phyloP scores from a whole-genome alignment of 169 alveolate species.

The Plasmodium fragile region DNA sequence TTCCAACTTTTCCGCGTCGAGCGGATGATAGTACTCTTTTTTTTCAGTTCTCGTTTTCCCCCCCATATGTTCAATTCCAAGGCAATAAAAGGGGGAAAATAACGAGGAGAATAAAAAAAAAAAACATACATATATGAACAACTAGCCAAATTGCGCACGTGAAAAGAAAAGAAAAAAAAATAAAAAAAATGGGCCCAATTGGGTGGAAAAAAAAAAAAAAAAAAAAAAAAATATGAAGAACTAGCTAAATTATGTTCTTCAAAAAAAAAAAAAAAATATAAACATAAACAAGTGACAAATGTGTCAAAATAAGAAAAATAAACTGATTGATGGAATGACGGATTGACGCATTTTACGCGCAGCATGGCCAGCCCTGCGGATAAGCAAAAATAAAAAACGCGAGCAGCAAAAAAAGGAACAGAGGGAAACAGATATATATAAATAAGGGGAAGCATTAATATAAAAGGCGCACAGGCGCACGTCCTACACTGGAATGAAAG shows the following conservation, averaged over 20 bases:
- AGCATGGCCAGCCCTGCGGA: background rate
- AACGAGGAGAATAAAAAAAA: background rate
- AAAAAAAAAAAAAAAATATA: too few relatives aligned
- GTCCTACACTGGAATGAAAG: background rate
- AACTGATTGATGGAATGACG: background rate
- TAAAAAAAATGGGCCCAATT: too few relatives aligned
- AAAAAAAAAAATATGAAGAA: background rate
- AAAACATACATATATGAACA: background rate
- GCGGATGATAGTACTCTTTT: background rate
- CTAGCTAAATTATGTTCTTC: background rate
- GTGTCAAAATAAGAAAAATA: background rate
- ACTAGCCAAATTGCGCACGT: background rate
- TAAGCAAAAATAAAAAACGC: background rate
- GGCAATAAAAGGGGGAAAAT: background rate
- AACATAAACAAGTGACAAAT: background rate
- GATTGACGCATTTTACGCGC: background rate
- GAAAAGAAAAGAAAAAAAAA: too few relatives aligned
- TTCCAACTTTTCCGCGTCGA: background rate
- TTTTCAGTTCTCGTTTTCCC: background rate
- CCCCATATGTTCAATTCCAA: background rate
- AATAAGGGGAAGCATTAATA: background rate
- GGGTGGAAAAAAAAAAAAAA: too few relatives aligned
- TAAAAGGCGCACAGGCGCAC: background rate
- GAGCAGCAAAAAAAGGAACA: background rate
- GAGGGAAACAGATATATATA: background rate